A percentile compares a stretch with the other conserved stretches of the same genome.
phyloP scores from a whole-genome alignment of 768 basidiomycete genomes.

The Suillus lakei region DNA sequence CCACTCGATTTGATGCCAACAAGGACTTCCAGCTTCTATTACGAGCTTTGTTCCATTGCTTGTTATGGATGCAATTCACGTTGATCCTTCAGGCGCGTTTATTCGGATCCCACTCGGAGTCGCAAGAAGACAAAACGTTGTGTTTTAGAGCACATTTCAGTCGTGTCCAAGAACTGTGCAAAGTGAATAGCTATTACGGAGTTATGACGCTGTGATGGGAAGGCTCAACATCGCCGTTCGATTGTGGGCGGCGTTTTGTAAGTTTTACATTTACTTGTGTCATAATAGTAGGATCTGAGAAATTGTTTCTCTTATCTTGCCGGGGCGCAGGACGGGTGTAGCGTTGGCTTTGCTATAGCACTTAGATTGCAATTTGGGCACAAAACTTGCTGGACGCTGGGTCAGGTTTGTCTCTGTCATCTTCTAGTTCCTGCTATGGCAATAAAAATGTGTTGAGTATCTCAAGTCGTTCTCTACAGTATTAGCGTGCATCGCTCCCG shows the following conservation, averaged over 20 bases:
- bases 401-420: not conserved
- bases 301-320: not conserved
- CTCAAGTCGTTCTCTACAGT: not conserved
- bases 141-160: not conserved
- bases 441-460: not conserved
- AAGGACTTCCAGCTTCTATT: not conserved
- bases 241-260: not conserved
- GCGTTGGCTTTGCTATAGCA: not conserved
- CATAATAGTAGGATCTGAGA: not conserved
- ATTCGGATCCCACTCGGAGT: constrained; percentile 1
- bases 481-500: not conserved
- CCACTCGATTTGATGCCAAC: not conserved
- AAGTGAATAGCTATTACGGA: not conserved
- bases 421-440: not conserved
- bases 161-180: not conserved
- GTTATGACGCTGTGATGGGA: not conserved
- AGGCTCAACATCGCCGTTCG: not conserved
- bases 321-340: not conserved
- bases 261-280: not conserved
- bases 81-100: not conserved
- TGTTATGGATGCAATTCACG: not conserved
- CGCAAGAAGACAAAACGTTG: not conserved
- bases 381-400: not conserved
- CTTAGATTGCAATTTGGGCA: not conserved
- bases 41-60: constrained; percentile 5